Evolutionary conservation across 805 yeast species (phyloP).

Genomic region (Spathaspora gorwiae): DNA sequence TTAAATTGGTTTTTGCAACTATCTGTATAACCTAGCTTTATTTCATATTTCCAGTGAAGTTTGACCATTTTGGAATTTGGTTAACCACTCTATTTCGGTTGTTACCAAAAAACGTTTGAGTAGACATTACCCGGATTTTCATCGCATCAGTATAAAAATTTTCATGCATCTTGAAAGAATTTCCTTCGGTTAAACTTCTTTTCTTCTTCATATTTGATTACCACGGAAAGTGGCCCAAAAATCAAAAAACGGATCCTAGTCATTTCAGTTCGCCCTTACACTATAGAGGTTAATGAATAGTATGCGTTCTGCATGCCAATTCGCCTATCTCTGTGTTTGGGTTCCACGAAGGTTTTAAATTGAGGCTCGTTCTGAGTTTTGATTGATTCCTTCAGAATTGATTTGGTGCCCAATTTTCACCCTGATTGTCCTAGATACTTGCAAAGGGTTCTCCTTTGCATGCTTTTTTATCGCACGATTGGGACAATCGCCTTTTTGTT

Average conservation of each 20-base stretch:
- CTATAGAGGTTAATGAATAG: constrained; percentile 6
- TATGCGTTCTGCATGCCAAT: constrained; percentile 7
- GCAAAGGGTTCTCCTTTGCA: constrained; percentile 15
- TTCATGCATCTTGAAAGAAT: not conserved
- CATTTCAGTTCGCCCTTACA: constrained; percentile 9
- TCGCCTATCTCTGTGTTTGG: constrained; percentile 1
- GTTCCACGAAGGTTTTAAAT: not conserved
- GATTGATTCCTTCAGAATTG: constrained; percentile 3
- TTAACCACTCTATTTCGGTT: too few species aligned
- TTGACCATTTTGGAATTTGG: too few species aligned
- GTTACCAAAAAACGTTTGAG: too few species aligned
- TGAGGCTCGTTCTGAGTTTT: constrained; percentile 16
- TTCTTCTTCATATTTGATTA: constrained; percentile 21
- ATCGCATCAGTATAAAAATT: not conserved
- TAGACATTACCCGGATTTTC: constrained; percentile 3
- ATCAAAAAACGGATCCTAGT: constrained; percentile 13
- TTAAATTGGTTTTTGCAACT: too few species aligned
- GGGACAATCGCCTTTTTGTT: constrained; percentile 12
- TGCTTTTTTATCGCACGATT: constrained; percentile 7
- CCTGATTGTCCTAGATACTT: constrained; percentile 8
- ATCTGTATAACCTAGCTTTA: too few species aligned
- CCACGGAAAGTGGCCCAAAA: constrained; percentile 24
- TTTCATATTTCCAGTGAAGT: too few species aligned
- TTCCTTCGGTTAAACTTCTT: constrained; percentile 1
- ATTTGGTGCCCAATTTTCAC: constrained; percentile 9